A percentile compares a stretch with the other conserved stretches of the same genome.
Conservation (phyloP, 2,329 filamentous ascomycete species). For the Monosporascus sp. region DNA sequence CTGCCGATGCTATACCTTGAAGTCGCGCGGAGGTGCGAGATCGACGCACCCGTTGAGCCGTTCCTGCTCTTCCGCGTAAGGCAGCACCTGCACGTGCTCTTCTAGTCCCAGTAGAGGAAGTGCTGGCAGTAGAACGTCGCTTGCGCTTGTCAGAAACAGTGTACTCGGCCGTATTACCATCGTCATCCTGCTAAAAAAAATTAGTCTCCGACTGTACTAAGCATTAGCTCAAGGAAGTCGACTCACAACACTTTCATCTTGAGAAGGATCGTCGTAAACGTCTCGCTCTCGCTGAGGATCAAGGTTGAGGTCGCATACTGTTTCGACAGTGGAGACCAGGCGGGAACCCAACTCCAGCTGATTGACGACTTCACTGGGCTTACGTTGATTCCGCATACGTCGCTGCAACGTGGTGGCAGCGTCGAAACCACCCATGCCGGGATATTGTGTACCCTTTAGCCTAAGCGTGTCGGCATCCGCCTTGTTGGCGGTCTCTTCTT, state of each 20-base stretch:
- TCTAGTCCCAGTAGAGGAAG: not conserved
- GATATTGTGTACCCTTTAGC: conserved; percentile 69
- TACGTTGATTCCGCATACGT: conserved; percentile 72
- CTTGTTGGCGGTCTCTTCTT: conserved; percentile 13
- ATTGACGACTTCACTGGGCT: conserved; percentile 64
- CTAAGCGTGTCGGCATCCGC: conserved; percentile 9
- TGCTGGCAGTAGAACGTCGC: not conserved
- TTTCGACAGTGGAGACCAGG: conserved; percentile 58
- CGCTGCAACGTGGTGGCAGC: conserved; percentile 69
- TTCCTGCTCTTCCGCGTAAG: not conserved
- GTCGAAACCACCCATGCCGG: conserved; percentile 78
- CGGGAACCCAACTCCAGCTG: conserved; percentile 61
- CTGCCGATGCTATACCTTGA: conserved; percentile 10
- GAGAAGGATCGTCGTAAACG: conserved; percentile 56
- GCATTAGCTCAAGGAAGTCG: conserved; percentile 8
- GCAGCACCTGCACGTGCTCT: not conserved
- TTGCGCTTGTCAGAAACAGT: not conserved
- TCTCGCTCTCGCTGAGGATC: conserved; percentile 47
- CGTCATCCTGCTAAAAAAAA: conserved; percentile 1
- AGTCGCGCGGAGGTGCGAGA: not conserved
- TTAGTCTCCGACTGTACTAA: no score
- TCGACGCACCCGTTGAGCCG: not conserved
- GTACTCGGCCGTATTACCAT: not conserved
- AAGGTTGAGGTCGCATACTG: conserved; percentile 53
- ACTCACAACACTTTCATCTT: conserved; percentile 46